Conservation (phyloP, 2,329 filamentous ascomycete genomes). For the Xylariaceae sp. region DNA sequence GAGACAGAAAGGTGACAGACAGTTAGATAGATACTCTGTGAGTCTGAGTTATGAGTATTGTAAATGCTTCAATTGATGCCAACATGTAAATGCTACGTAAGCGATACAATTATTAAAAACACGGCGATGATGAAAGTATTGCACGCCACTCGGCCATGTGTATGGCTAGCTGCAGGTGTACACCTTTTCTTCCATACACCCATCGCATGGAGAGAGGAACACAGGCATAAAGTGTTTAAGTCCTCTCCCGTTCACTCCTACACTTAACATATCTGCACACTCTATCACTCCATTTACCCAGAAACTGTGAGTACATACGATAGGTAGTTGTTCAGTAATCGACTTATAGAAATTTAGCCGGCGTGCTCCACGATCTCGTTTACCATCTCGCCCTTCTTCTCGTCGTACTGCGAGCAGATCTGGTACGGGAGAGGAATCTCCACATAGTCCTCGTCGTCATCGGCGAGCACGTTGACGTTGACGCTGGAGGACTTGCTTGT, state of each 20-base stretch:
- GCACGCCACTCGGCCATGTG: slow-evolving; percentile 8
- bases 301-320: neutral
- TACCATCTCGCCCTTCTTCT: slow-evolving; percentile 74
- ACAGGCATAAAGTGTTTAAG: neutral
- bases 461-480: slow-evolving; percentile 81
- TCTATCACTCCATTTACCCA: neutral
- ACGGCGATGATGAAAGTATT: slow-evolving; percentile 2
- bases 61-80: slow-evolving; percentile 21
- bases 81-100: slow-evolving; percentile 32
- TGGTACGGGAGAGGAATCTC: slow-evolving; percentile 90
- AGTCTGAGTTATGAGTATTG: neutral
- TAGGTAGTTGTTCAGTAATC: neutral
- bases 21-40: too few species aligned
- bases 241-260: neutral
- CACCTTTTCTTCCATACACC: neutral
- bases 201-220: neutral
- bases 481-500: slow-evolving; percentile 64
- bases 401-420: slow-evolving; percentile 77
- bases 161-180: slow-evolving; percentile 10
- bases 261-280: neutral
- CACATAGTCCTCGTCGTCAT: slow-evolving; percentile 79
- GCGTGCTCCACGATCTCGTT: slow-evolving; percentile 97
- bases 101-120: slow-evolving; percentile 29
- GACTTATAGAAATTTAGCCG: slow-evolving; percentile 60
- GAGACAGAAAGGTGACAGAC: neutral